A percentile compares a stretch with the other conserved stretches of the same genome.
These are phyloP conservation scores for Clohesyomyces aquaticus DNA, from an alignment of 495 filamentous ascomycete species.

Conservation along the genomic window DNA sequence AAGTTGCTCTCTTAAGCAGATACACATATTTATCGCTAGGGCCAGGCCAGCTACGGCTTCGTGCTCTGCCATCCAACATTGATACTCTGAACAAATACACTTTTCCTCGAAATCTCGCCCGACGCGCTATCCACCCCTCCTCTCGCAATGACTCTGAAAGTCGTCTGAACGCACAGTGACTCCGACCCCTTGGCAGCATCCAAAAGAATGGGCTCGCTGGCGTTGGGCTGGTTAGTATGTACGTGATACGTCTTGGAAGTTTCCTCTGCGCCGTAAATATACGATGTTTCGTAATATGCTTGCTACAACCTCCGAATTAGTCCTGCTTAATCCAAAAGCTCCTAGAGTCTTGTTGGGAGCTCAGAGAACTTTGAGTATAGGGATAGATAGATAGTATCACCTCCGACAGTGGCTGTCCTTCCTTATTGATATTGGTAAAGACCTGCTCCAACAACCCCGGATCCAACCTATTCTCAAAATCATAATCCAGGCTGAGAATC, in stretches of 20 bases:
- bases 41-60: slow-evolving; percentile 7
- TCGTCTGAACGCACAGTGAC: slow-evolving; percentile 9
- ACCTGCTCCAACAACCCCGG: slow-evolving; percentile 8
- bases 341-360: too few relatives aligned
- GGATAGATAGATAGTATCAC: not conserved
- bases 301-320: not conserved
- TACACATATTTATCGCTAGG: too few relatives aligned
- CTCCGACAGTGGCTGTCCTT: not conserved
- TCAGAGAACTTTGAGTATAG: not conserved
- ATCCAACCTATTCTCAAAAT: slow-evolving; percentile 8
- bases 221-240: not conserved
- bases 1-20: too few relatives aligned
- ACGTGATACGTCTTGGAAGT: not conserved
- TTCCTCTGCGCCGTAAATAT: not conserved
- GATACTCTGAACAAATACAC: slow-evolving; percentile 8
- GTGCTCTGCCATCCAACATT: slow-evolving; percentile 3
- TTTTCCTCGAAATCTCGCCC: slow-evolving; percentile 9
- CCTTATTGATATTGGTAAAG: not conserved
- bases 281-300: slow-evolving; percentile 7
- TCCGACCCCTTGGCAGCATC: not conserved
- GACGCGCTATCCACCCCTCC: not conserved
- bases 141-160: slow-evolving; percentile 2
- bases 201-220: not conserved
- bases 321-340: too few relatives aligned
- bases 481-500: slow-evolving; percentile 7